Base-by-base conservation (phyloP, 2,329 filamentous ascomycete genomes). In the Tolypocladium pustulatum region DNA sequence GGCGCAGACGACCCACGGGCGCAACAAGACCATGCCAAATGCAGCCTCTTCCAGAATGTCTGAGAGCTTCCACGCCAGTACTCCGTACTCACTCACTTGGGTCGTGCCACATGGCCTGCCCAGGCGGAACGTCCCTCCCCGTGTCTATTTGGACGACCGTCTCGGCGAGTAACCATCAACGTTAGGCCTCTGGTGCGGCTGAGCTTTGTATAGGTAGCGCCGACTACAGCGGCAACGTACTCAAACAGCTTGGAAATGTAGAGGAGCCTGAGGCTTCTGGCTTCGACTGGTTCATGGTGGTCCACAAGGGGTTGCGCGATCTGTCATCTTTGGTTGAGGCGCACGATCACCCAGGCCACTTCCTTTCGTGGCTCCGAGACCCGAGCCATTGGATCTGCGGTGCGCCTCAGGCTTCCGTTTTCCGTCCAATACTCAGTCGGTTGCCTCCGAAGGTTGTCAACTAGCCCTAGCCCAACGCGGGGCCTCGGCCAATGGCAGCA, bases 21-120 rank as follows among this genome's bases (percentile, higher is more conserved):
- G 49, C 49, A 52, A 17, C 49, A n/a, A 30, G 30, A 22, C 49
- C 49, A 52, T 52, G 30, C 30, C 49, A 52, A 34, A 52, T 34
- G 30, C 49, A 52, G 49, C 30, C 49, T 34, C 49, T 52, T 52
- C 43, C 36, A 61, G 59, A 60, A 59, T 37, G 15, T 34, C 20
- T 30, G 40, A 13, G 52, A 40, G 55, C 58, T 61, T 61, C 58
- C 53, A 58, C 32, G 27, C n/a, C 13, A 17, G 49, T 34, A 2
- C 7, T 12, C 40, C 2, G 20, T 10, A 41, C 12, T 25, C 25
- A 13, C 25, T 27, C 43, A 17, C 36, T 27, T 10, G 22, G 10
- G 3, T 37, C 34, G n/a, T 37, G 36, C 53, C 53, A 55, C 53
- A 55, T 55, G 53, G 53, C 36, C 17, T 25, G 52, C 43, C 36